These are phyloP conservation scores for Alternaria panax DNA, from an alignment of 2,329 filamentous ascomycete genomes.

Conservation along the genomic window DNA sequence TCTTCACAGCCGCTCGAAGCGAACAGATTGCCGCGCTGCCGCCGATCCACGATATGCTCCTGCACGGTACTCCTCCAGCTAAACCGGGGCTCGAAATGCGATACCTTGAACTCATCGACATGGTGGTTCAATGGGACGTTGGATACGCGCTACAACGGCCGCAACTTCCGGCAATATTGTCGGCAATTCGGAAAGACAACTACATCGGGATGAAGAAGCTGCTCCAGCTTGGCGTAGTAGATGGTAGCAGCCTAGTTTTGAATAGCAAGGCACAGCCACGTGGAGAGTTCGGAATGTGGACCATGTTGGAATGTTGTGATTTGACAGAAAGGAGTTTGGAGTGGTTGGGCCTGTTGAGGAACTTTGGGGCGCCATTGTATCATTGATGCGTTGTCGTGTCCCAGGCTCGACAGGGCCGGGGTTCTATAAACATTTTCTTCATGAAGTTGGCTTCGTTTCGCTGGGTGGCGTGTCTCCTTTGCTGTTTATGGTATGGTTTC, in stretches of 20 bases:
- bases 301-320: slow-evolving; percentile 29
- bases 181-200: slow-evolving; percentile 28
- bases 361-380: slow-evolving; percentile 25
- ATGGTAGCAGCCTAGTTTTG: slow-evolving; percentile 22
- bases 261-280: slow-evolving; percentile 27
- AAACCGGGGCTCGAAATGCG: slow-evolving; percentile 6
- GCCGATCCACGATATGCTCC: slow-evolving; percentile 23
- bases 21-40: slow-evolving; percentile 25
- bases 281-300: slow-evolving; percentile 25
- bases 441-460: not conserved
- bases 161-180: slow-evolving; percentile 24
- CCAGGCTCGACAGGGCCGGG: not conserved
- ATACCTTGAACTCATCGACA: slow-evolving; percentile 23
- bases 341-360: slow-evolving; percentile 28
- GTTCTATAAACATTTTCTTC: not conserved
- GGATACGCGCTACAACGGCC: slow-evolving; percentile 19
- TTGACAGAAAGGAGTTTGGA: slow-evolving; percentile 26
- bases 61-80: slow-evolving; percentile 16
- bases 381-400: slow-evolving; percentile 1
- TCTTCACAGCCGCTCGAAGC: slow-evolving; percentile 22
- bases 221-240: slow-evolving; percentile 19
- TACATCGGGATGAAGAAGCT: slow-evolving; percentile 24
- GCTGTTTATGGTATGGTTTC: not conserved
- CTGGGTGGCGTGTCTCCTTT: not conserved
- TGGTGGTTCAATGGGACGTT: slow-evolving; percentile 27